Evolutionary conservation across 805 yeast genomes (phyloP), one percentile per base, ranked within the genome.

Genomic region (Barnettozyma pratensis): DNA sequence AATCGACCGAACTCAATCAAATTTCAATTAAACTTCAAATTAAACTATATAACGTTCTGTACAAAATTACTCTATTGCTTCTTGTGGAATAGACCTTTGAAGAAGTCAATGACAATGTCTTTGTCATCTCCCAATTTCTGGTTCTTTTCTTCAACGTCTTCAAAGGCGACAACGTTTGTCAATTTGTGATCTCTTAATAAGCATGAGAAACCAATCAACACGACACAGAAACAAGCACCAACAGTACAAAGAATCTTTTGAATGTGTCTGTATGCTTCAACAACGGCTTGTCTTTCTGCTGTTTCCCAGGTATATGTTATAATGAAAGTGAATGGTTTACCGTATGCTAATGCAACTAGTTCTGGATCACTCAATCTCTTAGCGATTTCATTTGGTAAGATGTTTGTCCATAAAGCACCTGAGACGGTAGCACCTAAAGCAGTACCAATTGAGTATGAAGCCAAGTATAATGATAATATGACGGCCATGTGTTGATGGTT

Each of bases 401-500:
- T 58, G 54, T 81, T 79, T 11, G 86, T 77, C 88, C 88, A 85
- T 39, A 84, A 72, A 31, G 88, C 48, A 40, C 44, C 48, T 19
- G 48, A 41, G n/a, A 41, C 44, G 19, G 42, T 41, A 14, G 48
- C 48, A 45, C 48, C 48, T 19, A 45, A 19, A 10, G 48, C 42
- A n/a, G 48, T 41, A 40, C 48, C 48, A 14, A 45, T 41, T 6
- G 48, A 45, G 62, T 80, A 82, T 25, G 76, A 62, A 3, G 88
- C 72, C 54, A 79, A 69, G 65, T 77, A 79, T 38, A 81, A 63
- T 2, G 87, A 74, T 40, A 81, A 74, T 34, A 78, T 73, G 42
- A 78, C 74, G 9, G 86, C 87, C 81, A 83, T 76, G 64, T 77
- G 73, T 59, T 79, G 83, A 64, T 83, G 90, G 54, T 70, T 74